Conservation (phyloP, 768 basidiomycete species). For the Hypsizygus marmoreus region DNA sequence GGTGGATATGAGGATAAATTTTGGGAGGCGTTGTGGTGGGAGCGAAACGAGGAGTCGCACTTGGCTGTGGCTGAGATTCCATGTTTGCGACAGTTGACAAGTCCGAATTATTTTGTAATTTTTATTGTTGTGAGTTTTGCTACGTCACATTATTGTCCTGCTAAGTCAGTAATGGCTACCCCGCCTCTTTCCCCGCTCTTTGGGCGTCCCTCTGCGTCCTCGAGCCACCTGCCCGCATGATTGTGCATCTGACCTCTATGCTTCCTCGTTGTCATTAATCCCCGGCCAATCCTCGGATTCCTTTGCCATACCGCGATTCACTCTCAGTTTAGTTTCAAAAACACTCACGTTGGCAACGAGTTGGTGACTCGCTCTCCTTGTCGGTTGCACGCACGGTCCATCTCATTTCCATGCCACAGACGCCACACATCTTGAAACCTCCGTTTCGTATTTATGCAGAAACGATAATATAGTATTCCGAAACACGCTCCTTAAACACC, state of each 20-base stretch:
- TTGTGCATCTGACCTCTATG: slow-evolving; percentile 8
- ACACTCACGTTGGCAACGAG: slow-evolving; percentile 1
- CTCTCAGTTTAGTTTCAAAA: slow-evolving; percentile 1
- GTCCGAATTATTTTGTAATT: slow-evolving; percentile 8
- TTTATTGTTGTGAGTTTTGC: slow-evolving; percentile 13
- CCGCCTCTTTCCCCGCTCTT: background rate
- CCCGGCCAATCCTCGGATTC: slow-evolving; percentile 11
- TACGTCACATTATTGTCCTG: slow-evolving; percentile 4
- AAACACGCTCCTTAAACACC: slow-evolving; percentile 12
- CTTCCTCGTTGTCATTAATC: slow-evolving; percentile 8
- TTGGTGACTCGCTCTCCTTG: background rate
- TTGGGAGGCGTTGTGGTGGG: slow-evolving; percentile 56
- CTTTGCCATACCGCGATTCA: background rate
- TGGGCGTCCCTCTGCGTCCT: background rate
- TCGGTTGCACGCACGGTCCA: slow-evolving; percentile 15
- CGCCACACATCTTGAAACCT: slow-evolving; percentile 8
- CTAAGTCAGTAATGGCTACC: slow-evolving; percentile 1
- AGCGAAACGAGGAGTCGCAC: slow-evolving; percentile 53
- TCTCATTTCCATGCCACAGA: slow-evolving; percentile 1
- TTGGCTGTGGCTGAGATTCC: slow-evolving; percentile 46
- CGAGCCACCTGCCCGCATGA: slow-evolving; percentile 1
- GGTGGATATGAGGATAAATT: slow-evolving; percentile 25
- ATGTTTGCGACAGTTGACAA: slow-evolving; percentile 48
- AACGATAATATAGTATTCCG: too few species aligned
- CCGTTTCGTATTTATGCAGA: slow-evolving; percentile 7